These are phyloP conservation scores for Penicillium paneum DNA, from an alignment of 2,329 filamentous ascomycete genomes.

Conservation along the genomic window DNA sequence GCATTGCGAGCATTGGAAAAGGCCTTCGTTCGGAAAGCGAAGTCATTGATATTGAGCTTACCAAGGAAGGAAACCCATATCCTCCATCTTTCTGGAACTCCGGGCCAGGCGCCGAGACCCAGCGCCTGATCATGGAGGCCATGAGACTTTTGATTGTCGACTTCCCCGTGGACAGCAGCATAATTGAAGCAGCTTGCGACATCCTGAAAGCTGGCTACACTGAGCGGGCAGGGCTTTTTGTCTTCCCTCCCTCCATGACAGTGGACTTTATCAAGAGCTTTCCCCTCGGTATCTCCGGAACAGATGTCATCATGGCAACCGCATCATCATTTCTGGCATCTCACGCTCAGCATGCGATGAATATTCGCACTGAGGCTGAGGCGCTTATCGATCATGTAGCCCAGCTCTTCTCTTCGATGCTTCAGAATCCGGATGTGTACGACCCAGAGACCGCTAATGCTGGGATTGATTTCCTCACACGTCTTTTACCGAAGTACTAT, in stretches of 20 bases:
- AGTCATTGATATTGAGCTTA: constrained; percentile 33
- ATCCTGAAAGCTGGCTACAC: constrained; percentile 48
- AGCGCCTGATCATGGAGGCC: constrained; percentile 40
- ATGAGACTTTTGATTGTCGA: constrained; percentile 41
- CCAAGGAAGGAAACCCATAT: constrained; percentile 25
- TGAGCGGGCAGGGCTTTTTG: constrained; percentile 43
- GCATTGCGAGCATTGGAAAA: constrained; percentile 42
- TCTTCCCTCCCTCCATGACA: constrained; percentile 42
- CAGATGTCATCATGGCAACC: constrained; percentile 45
- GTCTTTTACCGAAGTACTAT: constrained; percentile 43
- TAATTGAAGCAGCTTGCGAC: constrained; percentile 47
- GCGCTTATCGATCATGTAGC: constrained; percentile 41
- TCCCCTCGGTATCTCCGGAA: constrained; percentile 38
- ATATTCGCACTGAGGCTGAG: constrained; percentile 34
- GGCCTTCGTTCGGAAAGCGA: constrained; percentile 39
- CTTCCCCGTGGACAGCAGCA: constrained; percentile 40
- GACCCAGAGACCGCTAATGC: constrained; percentile 45
- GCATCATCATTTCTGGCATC: constrained; percentile 47
- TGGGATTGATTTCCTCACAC: constrained; percentile 45
- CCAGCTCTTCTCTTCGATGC: constrained; percentile 38
- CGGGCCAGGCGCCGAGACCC: constrained; percentile 30
- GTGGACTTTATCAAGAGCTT: constrained; percentile 43
- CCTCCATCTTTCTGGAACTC: constrained; percentile 40
- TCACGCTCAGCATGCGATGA: constrained; percentile 35
- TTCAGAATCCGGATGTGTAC: constrained; percentile 33